Evolutionary conservation across 2,329 filamentous ascomycete genomes (phyloP).

Genomic region (Sporothrix curviconia): DNA sequence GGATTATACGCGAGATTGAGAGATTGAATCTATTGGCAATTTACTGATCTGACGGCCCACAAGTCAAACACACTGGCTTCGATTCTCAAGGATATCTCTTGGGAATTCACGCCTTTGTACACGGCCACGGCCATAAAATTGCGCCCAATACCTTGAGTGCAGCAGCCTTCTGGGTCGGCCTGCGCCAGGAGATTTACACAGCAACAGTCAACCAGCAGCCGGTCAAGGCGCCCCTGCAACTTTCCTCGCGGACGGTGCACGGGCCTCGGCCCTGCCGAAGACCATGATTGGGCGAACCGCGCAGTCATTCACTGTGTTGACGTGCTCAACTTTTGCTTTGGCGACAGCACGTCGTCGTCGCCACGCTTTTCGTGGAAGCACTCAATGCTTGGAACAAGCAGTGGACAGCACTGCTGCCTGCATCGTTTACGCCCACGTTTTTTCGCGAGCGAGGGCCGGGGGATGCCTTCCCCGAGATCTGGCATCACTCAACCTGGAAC

Average conservation of each 20-base stretch:
- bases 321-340: conserved; percentile 57
- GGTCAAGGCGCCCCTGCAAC: conserved; percentile 43
- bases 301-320: conserved; percentile 58
- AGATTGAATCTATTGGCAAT: no score
- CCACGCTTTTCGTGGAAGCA: conserved; percentile 31
- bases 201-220: conserved; percentile 42
- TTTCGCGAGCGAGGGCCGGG: conserved; percentile 31
- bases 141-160: conserved; percentile 39
- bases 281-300: conserved; percentile 54
- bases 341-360: conserved; percentile 29
- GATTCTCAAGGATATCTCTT: conserved; percentile 42
- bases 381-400: conserved; percentile 39
- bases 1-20: no score
- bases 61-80: conserved; percentile 36
- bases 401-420: conserved; percentile 42
- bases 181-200: conserved; percentile 54
- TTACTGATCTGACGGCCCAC: no score
- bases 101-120: conserved; percentile 42
- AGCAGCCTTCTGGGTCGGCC: conserved; percentile 51
- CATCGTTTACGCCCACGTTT: conserved; percentile 50
- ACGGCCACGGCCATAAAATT: conserved; percentile 35
- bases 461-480: conserved; percentile 50
- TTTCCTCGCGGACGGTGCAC: conserved; percentile 41
- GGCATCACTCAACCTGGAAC: conserved; percentile 50
- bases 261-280: conserved; percentile 41